Conservation (phyloP, 192 early-diverging fungal species). For the Backusella tuberculispora region DNA sequence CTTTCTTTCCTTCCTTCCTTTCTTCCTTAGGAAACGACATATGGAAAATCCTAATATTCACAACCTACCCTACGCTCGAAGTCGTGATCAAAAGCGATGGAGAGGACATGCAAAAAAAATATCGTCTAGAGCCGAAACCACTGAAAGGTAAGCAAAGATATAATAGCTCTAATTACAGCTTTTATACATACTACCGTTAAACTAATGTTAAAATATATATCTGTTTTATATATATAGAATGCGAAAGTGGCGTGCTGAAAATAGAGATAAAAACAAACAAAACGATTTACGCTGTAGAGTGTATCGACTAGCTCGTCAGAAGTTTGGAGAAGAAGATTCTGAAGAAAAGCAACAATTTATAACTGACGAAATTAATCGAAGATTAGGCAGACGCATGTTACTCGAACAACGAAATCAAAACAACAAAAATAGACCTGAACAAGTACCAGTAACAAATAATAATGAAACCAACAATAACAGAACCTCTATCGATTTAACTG, state of each 20-base stretch:
- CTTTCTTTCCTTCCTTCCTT: slow-evolving; percentile 4
- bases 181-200: not conserved
- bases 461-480: not conserved
- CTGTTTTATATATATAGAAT: slow-evolving; percentile 34
- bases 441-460: not conserved
- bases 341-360: slow-evolving; percentile 66
- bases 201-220: not conserved
- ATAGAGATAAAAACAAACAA: slow-evolving; percentile 58
- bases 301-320: slow-evolving; percentile 62
- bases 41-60: slow-evolving; percentile 55
- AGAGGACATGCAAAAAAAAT: slow-evolving; percentile 52
- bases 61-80: slow-evolving; percentile 51
- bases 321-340: slow-evolving; percentile 65
- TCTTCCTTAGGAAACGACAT: slow-evolving; percentile 42
- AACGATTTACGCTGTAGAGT: slow-evolving; percentile 76
- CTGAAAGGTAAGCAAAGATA: slow-evolving; percentile 25
- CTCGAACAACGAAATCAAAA: slow-evolving; percentile 9
- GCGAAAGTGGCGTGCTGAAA: slow-evolving; percentile 52
- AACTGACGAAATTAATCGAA: slow-evolving; percentile 58
- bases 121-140: slow-evolving; percentile 49
- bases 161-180: not conserved
- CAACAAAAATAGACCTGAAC: not conserved
- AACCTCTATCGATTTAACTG: not conserved
- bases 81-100: slow-evolving; percentile 57
- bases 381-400: slow-evolving; percentile 35